phyloP scores from a whole-genome alignment of 306 rosid genomes.

The Sicyos baderoa region DNA sequence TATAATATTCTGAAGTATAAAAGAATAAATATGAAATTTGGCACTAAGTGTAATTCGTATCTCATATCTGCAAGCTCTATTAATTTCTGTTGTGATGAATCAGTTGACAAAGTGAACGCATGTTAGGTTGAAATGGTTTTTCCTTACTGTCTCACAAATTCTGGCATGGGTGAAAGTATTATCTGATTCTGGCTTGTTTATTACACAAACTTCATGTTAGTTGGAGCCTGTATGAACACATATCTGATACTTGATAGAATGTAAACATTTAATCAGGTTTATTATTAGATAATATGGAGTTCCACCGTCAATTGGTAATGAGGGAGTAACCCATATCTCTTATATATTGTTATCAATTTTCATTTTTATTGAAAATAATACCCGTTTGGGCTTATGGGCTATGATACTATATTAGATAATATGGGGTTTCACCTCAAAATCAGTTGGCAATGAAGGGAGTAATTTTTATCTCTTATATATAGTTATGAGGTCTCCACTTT shows the following conservation, averaged over 20 bases:
- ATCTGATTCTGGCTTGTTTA: not conserved
- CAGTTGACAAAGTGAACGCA: not conserved
- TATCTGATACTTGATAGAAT: constrained; percentile 4
- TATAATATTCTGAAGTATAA: too few species aligned
- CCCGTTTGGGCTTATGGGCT: too few species aligned
- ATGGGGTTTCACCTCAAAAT: too few species aligned
- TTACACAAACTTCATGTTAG: not conserved
- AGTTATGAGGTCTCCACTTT: too few species aligned
- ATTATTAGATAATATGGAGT: too few species aligned
- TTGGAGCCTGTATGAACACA: not conserved
- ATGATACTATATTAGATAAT: too few species aligned
- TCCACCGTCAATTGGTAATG: too few species aligned
- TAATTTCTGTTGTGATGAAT: not conserved
- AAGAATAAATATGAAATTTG: not conserved
- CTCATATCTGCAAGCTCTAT: not conserved
- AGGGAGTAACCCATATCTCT: too few species aligned
- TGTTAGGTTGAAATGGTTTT: not conserved
- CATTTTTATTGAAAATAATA: too few species aligned
- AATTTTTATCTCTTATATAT: too few species aligned
- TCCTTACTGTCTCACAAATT: not conserved
- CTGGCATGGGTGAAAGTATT: not conserved
- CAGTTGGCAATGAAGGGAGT: too few species aligned
- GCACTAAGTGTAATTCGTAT: not conserved
- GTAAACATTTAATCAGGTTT: not conserved
- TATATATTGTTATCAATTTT: too few species aligned